These are phyloP conservation scores for Medicago ruthenica DNA, from an alignment of 306 rosid species.

Conservation along the genomic window DNA sequence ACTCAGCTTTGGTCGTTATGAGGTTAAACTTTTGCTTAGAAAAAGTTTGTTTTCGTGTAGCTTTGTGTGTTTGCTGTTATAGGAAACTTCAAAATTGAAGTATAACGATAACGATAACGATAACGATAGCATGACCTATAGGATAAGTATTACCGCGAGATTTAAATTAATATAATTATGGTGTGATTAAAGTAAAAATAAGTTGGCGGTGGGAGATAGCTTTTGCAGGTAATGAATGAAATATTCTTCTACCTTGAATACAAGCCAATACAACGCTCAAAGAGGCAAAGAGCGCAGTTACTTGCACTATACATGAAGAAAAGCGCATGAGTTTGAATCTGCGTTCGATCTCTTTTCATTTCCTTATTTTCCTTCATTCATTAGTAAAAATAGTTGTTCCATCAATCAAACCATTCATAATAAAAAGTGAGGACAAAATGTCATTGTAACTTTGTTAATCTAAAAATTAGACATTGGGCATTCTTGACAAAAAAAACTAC, in stretches of 20 bases:
- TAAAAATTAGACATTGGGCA: too few species aligned
- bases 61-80: not conserved
- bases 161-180: too few species aligned
- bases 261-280: not conserved
- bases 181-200: not conserved
- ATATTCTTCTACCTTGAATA: not conserved
- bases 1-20: slow-evolving; percentile 13
- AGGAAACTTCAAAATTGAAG: not conserved
- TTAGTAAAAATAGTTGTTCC: too few species aligned
- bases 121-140: not conserved
- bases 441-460: too few species aligned
- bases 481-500: too few species aligned
- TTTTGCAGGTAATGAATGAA: not conserved
- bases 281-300: not conserved
- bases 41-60: not conserved
- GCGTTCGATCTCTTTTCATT: not conserved
- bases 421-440: too few species aligned
- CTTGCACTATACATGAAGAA: not conserved
- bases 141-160: not conserved
- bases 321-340: not conserved
- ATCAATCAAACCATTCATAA: too few species aligned
- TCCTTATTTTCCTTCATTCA: too few species aligned
- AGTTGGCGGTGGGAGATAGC: slow-evolving; percentile 7
- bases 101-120: not conserved
- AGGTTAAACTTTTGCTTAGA: not conserved